Conservation (phyloP, 2,329 filamentous ascomycete species). For the Fusarium sp. region DNA sequence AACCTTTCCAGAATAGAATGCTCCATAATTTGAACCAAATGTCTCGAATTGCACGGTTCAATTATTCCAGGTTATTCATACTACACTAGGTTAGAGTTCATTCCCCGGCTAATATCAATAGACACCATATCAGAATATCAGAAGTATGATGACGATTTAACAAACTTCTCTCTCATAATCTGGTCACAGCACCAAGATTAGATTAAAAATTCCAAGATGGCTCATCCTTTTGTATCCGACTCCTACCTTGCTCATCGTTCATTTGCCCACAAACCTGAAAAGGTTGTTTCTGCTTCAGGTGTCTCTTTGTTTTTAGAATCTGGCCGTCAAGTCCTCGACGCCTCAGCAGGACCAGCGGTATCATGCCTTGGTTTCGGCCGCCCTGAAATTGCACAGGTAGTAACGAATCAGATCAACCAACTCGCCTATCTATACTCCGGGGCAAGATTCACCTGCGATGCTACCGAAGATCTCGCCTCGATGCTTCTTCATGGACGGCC, state of each 20-base stretch:
- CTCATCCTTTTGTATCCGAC: background rate
- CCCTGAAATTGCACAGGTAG: background rate
- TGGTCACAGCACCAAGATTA: background rate
- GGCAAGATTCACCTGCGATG: slow-evolving; percentile 29
- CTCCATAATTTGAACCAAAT: background rate
- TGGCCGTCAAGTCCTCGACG: slow-evolving; percentile 1
- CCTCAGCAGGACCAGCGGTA: background rate
- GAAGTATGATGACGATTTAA: background rate
- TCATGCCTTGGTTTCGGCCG: slow-evolving; percentile 4
- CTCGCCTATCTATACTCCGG: slow-evolving; percentile 32
- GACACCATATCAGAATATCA: no score
- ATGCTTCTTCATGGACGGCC: slow-evolving; percentile 39
- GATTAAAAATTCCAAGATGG: background rate
- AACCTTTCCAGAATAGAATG: background rate
- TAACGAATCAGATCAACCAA: slow-evolving; percentile 9
- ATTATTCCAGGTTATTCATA: background rate
- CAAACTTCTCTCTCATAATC: background rate
- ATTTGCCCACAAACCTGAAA: background rate
- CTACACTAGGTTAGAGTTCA: no score
- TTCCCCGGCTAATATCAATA: no score
- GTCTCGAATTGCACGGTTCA: background rate
- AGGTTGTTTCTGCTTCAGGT: background rate
- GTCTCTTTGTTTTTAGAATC: slow-evolving; percentile 9
- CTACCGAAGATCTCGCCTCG: slow-evolving; percentile 47
- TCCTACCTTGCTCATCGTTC: background rate